phyloP scores from a whole-genome alignment of 169 alveolate genomes.

The Perkinsus marinus region DNA sequence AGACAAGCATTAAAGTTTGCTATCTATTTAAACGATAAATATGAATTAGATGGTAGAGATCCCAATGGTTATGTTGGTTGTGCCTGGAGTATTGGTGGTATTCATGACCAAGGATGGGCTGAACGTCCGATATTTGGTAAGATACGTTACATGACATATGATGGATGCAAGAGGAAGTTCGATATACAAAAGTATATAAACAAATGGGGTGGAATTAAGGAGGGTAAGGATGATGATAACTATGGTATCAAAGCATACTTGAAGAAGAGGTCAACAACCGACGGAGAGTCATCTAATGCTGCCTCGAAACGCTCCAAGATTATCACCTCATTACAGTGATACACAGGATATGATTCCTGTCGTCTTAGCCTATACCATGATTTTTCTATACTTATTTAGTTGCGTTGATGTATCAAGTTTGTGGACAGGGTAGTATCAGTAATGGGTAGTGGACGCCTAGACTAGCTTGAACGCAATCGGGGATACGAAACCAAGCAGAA shows the following conservation, averaged over 20 bases:
- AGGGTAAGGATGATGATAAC: neutral
- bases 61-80: conserved; percentile 52
- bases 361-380: no score
- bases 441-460: no score
- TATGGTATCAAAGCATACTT: neutral
- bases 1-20: conserved; percentile 28
- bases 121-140: conserved; percentile 50
- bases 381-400: no score
- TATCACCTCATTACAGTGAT: no score
- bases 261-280: no score
- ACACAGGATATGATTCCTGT: no score
- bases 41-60: conserved; percentile 42
- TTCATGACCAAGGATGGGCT: conserved; percentile 50
- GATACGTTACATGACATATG: conserved; percentile 48
- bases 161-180: conserved; percentile 49
- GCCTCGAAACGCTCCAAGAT: no score
- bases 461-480: no score
- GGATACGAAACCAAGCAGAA: no score
- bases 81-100: conserved; percentile 55
- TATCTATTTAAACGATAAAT: conserved; percentile 29
- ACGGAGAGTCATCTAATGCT: no score
- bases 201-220: neutral
- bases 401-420: no score
- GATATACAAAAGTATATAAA: conserved; percentile 19
- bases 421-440: no score